Percentiles rank a stretch among this genome's conserved stretches.
These are phyloP conservation scores for Thermothielavioides terrestris DNA, from an alignment of 495 filamentous ascomycete genomes.

Conservation along the genomic window DNA sequence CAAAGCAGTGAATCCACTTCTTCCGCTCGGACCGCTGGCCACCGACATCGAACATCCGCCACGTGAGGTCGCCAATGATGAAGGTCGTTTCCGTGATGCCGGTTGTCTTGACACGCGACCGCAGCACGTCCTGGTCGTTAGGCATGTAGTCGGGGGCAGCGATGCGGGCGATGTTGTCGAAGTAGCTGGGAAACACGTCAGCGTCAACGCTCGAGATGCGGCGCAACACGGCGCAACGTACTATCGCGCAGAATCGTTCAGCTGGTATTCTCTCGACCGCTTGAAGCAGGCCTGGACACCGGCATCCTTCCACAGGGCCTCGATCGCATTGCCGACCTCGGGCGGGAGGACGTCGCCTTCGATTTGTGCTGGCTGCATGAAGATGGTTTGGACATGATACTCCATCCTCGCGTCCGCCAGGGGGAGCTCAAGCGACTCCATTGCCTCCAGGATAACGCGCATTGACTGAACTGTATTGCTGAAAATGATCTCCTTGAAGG, in stretches of 20 bases:
- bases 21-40: conserved; percentile 97
- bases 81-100: conserved; percentile 99
- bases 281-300: conserved; percentile 95
- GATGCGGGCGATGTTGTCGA: conserved; percentile 90
- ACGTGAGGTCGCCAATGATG: conserved; percentile 94
- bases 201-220: not conserved
- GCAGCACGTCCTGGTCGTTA: conserved; percentile 94
- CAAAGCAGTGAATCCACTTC: conserved; percentile 99
- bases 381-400: conserved; percentile 91
- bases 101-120: conserved; percentile 97
- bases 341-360: conserved; percentile 90
- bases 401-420: conserved; percentile 80
- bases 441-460: conserved; percentile 92
- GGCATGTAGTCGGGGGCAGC: conserved; percentile 89
- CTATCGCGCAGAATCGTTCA: conserved; percentile 98
- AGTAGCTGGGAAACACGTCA: conserved; percentile 60
- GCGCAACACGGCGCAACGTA: conserved; percentile 42
- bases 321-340: conserved; percentile 90
- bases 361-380: conserved; percentile 92
- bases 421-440: conserved; percentile 87
- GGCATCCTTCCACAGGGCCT: conserved; percentile 85
- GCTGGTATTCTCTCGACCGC: conserved; percentile 89
- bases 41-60: conserved; percentile 99
- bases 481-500: conserved; percentile 95
- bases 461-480: conserved; percentile 95